Evolutionary conservation across 441 rosid species (phyloP).

Genomic region (Pelargonium citronellum): DNA sequence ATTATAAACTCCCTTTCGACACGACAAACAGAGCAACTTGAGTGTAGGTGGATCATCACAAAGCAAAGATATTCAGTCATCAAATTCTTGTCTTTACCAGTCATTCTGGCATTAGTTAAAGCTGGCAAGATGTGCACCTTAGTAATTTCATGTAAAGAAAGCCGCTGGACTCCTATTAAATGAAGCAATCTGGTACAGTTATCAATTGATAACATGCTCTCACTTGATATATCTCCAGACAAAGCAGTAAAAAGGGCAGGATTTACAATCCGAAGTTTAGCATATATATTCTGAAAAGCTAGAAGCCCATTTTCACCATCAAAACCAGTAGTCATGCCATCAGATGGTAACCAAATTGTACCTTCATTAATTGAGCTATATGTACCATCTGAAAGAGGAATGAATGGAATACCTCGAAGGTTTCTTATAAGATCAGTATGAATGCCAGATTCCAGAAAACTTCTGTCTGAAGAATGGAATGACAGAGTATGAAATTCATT

Average conservation of each 20-base stretch:
- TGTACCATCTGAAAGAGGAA: conserved; percentile 82
- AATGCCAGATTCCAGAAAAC: conserved; percentile 26
- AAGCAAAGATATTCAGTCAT: conserved; percentile 80
- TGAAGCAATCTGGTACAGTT: conserved; percentile 61
- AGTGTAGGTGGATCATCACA: conserved; percentile 82
- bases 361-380: conserved; percentile 69
- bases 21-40: conserved; percentile 61
- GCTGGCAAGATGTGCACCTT: conserved; percentile 74
- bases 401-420: conserved; percentile 59
- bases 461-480: conserved; percentile 45
- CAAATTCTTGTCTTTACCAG: conserved; percentile 32
- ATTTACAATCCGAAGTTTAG: conserved; percentile 64
- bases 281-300: conserved; percentile 64
- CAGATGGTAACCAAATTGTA: conserved; percentile 77
- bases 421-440: conserved; percentile 39
- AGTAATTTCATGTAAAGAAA: conserved; percentile 86
- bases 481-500: conserved; percentile 46
- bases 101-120: conserved; percentile 35
- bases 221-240: conserved; percentile 33
- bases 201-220: conserved; percentile 31
- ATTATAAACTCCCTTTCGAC: conserved; percentile 56
- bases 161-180: conserved; percentile 67
- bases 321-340: conserved; percentile 30
- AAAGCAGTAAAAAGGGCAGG: conserved; percentile 53
- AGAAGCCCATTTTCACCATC: conserved; percentile 50